Evolutionary conservation across 768 basidiomycete species (phyloP), one percentile per base, ranked within the genome.

Genomic region (Rhodotorula kratochvilovae): DNA sequence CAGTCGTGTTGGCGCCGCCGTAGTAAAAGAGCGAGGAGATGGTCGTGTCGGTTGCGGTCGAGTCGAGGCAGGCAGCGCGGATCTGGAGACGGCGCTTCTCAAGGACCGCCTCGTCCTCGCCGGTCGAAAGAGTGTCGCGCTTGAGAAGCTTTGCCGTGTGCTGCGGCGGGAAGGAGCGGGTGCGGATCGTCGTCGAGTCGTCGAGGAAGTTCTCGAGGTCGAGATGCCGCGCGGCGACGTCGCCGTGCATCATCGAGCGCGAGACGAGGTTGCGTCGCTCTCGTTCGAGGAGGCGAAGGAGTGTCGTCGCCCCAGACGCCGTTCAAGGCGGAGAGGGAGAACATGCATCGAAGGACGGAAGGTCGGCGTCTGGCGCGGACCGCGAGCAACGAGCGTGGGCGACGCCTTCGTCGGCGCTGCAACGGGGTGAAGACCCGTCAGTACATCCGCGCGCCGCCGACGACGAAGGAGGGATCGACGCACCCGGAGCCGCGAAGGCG

Each of bases 1-100:
- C 58, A 3, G 27, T 31, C 1, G 65, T 57, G 1, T 56, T 56
- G 2, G 21, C 17, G 27, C 65, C 65, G 39, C 65, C 65, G 36
- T 66, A 70, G 63, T 65, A 65, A 39, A 64, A 59, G 3, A 64
- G 51, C 19, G 57, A 33, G 33, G 50, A 46, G 63, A 70, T 70
- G 21, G 45, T 48, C 2, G 58, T 45, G 16, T 64, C 68, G 51
- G 60, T 61, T 10, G 63, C 43, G 0, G 48, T 43, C 8, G n/a
- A 27, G 31, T 59, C 58, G 58, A 70, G 23, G 58, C 68, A 70
- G 3, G 56, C 21, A 27, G 45, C 25, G 46, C 31, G 31, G 56
- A 66, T 57, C 36, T 36, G 36, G 1, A 25, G 35, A 4, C 36
- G 56, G 3, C 56, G 56, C 36, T 57, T 57, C 12, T 36, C 29